phyloP scores from a whole-genome alignment of 257 asterid genomes.

The Nicotiana tabacum region DNA sequence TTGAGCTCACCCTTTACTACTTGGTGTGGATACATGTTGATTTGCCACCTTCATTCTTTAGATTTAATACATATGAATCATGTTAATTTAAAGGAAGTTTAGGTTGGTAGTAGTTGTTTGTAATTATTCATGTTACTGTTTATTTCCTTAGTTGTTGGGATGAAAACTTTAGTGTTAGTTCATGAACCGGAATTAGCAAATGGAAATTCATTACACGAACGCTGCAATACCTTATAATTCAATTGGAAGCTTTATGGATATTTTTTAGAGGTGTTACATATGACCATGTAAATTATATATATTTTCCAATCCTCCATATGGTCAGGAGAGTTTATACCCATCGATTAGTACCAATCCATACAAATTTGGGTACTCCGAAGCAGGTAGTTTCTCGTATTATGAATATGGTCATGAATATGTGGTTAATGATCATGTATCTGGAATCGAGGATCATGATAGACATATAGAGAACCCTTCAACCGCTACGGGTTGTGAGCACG shows the following conservation, averaged over 20 bases:
- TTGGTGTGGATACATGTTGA: no score
- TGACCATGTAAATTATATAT: slow-evolving; percentile 19
- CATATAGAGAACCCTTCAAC: slow-evolving; percentile 15
- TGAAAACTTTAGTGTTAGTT: no score
- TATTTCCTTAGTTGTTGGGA: no score
- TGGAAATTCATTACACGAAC: slow-evolving; percentile 61
- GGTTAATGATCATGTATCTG: slow-evolving; percentile 40
- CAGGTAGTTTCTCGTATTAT: slow-evolving; percentile 45
- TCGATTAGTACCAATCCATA: no score
- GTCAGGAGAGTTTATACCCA: no score
- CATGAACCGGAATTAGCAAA: slow-evolving; percentile 62
- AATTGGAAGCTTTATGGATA: slow-evolving; percentile 77
- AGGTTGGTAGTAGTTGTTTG: slow-evolving; percentile 7
- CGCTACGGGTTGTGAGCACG: slow-evolving; percentile 4
- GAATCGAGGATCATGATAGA: slow-evolving; percentile 20
- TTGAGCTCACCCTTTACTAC: no score
- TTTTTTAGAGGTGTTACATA: slow-evolving; percentile 86
- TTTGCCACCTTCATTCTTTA: no score
- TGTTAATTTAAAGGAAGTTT: no score
- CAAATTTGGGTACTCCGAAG: no score
- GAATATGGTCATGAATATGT: slow-evolving; percentile 55
- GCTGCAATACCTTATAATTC: slow-evolving; percentile 72
- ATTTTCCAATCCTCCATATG: no score
- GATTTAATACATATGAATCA: no score
- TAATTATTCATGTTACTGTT: not conserved